Evolutionary conservation across 78 protist species (phyloP).

Genomic region (Creolimax fragrantissima): DNA sequence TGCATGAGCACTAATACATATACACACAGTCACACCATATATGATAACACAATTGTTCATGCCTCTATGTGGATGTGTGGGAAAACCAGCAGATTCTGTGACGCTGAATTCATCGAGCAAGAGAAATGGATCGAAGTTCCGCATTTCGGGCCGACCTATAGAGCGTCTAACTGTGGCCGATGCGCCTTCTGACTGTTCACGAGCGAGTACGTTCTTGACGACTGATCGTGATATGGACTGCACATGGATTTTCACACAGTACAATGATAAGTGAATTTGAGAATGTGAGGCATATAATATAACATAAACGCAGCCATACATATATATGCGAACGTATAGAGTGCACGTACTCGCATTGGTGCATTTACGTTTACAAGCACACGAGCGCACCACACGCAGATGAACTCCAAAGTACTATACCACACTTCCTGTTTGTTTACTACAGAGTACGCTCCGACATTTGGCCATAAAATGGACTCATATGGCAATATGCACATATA

Average conservation of each 20-base stretch:
- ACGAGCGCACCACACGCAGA: not conserved
- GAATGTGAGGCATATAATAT: not conserved
- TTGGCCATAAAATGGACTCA: not conserved
- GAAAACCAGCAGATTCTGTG: not conserved
- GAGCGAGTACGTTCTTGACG: not conserved
- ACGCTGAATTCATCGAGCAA: constrained; percentile 18
- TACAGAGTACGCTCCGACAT: not conserved
- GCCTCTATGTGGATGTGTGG: constrained; percentile 64
- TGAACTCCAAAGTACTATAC: not conserved
- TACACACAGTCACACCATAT: too few species aligned
- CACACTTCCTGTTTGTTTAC: not conserved
- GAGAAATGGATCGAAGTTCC: constrained; percentile 16
- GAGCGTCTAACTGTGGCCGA: not conserved
- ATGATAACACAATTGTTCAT: not conserved
- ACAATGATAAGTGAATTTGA: not conserved
- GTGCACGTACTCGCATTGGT: not conserved
- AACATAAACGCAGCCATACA: not conserved
- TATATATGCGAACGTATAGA: not conserved
- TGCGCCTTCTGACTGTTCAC: not conserved
- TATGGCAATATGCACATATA: not conserved
- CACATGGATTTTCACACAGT: too few species aligned
- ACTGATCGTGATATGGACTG: not conserved
- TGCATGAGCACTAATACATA: too few species aligned
- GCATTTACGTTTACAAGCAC: not conserved
- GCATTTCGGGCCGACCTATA: not conserved